Evolutionary conservation across 768 basidiomycete species (phyloP).

Genomic region (Sarcomyxa edulis): DNA sequence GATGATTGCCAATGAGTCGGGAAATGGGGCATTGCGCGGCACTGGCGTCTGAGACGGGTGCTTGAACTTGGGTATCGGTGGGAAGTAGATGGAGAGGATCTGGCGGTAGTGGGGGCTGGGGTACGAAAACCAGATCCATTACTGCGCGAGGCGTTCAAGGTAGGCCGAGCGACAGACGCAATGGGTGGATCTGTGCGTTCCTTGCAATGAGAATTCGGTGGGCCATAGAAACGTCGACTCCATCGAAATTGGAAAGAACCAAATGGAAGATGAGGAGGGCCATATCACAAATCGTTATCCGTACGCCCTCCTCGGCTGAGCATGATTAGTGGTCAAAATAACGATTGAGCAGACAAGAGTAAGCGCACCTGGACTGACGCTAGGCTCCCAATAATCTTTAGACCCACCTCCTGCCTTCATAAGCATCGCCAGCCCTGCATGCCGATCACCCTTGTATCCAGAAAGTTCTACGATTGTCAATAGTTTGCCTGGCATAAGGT

Average conservation of each 20-base stretch:
- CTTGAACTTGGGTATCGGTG: slow-evolving; percentile 23
- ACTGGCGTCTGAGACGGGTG: no score
- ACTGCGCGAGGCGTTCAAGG: slow-evolving; percentile 24
- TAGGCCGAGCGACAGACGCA: slow-evolving; percentile 29
- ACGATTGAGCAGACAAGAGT: slow-evolving; percentile 1
- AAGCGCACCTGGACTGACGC: slow-evolving; percentile 40
- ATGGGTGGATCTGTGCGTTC: slow-evolving; percentile 72
- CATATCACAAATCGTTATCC: slow-evolving; percentile 83
- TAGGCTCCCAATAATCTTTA: slow-evolving; percentile 33
- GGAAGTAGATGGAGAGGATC: slow-evolving; percentile 26
- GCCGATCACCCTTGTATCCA: slow-evolving; percentile 84
- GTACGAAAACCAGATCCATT: no score
- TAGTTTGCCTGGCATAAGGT: slow-evolving; percentile 78
- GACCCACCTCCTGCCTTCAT: slow-evolving; percentile 69
- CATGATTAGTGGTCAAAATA: slow-evolving; percentile 2
- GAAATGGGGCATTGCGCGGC: slow-evolving; percentile 46
- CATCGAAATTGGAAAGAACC: slow-evolving; percentile 70
- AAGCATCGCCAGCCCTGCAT: slow-evolving; percentile 53
- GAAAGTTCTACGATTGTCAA: slow-evolving; percentile 82
- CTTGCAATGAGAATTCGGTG: slow-evolving; percentile 69
- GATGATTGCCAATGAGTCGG: slow-evolving; percentile 61
- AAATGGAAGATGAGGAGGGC: slow-evolving; percentile 87
- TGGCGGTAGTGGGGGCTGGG: no score
- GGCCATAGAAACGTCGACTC: slow-evolving; percentile 72
- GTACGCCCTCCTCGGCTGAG: slow-evolving; percentile 69